These are phyloP conservation scores for Backusella luteola DNA, from an alignment of 192 early-diverging fungal genomes.

Conservation along the genomic window DNA sequence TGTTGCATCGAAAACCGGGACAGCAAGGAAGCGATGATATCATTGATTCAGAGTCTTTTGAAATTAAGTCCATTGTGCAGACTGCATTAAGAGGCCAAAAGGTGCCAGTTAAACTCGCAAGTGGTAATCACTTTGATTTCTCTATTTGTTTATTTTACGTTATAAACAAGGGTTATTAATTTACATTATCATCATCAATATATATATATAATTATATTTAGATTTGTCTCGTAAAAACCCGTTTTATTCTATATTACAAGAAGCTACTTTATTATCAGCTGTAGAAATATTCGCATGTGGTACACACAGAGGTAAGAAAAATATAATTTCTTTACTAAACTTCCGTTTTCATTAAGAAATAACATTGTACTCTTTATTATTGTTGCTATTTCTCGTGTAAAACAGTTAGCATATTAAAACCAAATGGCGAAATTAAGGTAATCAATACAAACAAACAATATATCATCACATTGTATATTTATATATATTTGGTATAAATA, in stretches of 20 bases:
- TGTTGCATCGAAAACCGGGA: slow-evolving; percentile 49
- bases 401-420: slow-evolving; percentile 68
- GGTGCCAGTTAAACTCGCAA: slow-evolving; percentile 62
- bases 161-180: neutral
- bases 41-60: slow-evolving; percentile 29
- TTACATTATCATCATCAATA: neutral
- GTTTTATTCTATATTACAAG: slow-evolving; percentile 77
- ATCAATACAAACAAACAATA: neutral
- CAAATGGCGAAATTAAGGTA: slow-evolving; percentile 51
- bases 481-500: slow-evolving; percentile 1
- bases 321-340: neutral
- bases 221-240: slow-evolving; percentile 82
- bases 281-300: slow-evolving; percentile 72
- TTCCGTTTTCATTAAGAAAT: no score
- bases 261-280: slow-evolving; percentile 70
- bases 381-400: neutral
- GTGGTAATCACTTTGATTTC: slow-evolving; percentile 40
- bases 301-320: slow-evolving; percentile 63
- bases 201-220: neutral
- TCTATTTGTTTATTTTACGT: neutral
- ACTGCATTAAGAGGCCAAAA: slow-evolving; percentile 44
- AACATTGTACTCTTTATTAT: neutral
- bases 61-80: slow-evolving; percentile 57
- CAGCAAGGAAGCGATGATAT: slow-evolving; percentile 15
- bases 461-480: neutral